A percentile compares a stretch with the other conserved stretches of the same genome.
These are phyloP conservation scores for Agrostemma githago DNA, from an alignment of 148 eudicot genomes.

Conservation along the genomic window DNA sequence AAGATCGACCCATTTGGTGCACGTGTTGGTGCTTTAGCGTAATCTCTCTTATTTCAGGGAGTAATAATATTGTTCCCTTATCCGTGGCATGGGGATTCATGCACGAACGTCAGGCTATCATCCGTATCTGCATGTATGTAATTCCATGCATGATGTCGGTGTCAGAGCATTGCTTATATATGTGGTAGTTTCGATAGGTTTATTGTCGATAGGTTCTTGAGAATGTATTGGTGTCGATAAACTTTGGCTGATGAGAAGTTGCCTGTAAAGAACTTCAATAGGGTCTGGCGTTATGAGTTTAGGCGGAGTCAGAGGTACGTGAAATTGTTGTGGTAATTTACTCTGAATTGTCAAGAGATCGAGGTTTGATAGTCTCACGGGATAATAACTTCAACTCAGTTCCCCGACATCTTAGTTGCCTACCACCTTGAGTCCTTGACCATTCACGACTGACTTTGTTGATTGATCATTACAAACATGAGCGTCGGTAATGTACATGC, in stretches of 20 bases:
- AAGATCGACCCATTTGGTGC: not conserved
- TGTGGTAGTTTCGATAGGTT: not conserved
- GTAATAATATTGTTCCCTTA: not conserved
- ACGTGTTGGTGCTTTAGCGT: not conserved
- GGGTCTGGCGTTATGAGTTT: not conserved
- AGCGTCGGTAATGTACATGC: not conserved
- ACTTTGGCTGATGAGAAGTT: not conserved
- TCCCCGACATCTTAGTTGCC: not conserved
- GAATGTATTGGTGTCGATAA: not conserved
- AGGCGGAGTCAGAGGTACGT: not conserved
- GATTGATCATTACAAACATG: not conserved
- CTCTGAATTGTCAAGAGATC: not conserved
- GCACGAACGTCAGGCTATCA: not conserved
- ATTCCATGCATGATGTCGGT: not conserved
- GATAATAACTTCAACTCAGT: not conserved
- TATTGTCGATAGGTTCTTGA: not conserved
- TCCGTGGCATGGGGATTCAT: not conserved
- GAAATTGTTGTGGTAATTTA: not conserved
- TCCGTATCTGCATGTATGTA: not conserved
- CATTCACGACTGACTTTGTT: not conserved
- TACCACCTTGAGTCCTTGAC: not conserved
- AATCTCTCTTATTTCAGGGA: not conserved
- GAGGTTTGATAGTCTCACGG: too few relatives aligned
- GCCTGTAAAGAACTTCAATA: not conserved
- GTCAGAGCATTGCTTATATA: not conserved